Evolutionary conservation across 2,329 filamentous ascomycete species (phyloP).

Genomic region (Aotearoamyces nothofagi): DNA sequence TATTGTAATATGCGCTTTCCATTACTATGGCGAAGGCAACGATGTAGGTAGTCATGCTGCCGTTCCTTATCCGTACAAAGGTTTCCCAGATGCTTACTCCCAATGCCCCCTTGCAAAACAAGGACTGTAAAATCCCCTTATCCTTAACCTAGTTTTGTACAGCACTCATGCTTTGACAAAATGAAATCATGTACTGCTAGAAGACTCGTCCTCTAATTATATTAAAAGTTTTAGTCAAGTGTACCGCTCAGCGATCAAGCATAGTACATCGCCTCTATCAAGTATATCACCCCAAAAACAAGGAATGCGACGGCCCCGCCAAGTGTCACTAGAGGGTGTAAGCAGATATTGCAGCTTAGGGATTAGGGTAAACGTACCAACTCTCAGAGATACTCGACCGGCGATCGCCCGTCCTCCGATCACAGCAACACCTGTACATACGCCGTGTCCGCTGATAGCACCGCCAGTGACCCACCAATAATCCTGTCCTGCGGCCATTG

Average conservation of each 20-base stretch:
- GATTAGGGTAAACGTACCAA: slow-evolving; percentile 52
- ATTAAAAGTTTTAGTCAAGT: too few species aligned
- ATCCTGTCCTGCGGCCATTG: slow-evolving; percentile 95
- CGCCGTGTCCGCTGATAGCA: slow-evolving; percentile 69
- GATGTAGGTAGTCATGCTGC: too few species aligned
- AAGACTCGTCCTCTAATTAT: not conserved
- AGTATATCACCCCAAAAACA: slow-evolving; percentile 81
- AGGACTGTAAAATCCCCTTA: too few species aligned
- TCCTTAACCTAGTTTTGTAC: too few species aligned
- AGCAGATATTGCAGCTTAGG: slow-evolving; percentile 8
- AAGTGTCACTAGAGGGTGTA: slow-evolving; percentile 56
- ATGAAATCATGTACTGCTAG: too few species aligned
- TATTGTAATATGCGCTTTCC: too few species aligned
- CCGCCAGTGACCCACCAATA: slow-evolving; percentile 98
- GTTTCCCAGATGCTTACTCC: too few species aligned
- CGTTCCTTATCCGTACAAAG: too few species aligned
- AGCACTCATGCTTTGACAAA: too few species aligned
- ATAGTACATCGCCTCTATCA: slow-evolving; percentile 63
- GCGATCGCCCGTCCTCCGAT: slow-evolving; percentile 86
- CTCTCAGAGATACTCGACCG: slow-evolving; percentile 83
- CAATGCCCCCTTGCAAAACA: too few species aligned
- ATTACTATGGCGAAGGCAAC: too few species aligned
- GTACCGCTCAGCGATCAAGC: too few species aligned
- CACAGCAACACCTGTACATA: slow-evolving; percentile 85
- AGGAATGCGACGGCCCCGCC: slow-evolving; percentile 86